phyloP scores from a whole-genome alignment of 306 rosid genomes.

The Erythrophleum fordii region DNA sequence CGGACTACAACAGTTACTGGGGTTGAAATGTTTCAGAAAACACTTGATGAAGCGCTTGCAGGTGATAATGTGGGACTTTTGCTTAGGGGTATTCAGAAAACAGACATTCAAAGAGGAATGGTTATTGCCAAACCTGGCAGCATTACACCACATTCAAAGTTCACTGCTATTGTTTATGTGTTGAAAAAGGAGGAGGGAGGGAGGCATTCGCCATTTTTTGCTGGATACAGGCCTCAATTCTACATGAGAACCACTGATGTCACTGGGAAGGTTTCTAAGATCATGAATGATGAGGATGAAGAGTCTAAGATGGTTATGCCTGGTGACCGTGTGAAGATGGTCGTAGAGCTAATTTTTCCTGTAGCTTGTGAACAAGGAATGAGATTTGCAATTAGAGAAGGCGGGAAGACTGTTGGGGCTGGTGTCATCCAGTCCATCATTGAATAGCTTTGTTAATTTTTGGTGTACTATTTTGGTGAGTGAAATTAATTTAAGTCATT shows the following conservation, averaged over 20 bases:
- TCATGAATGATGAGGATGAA: constrained; percentile 39
- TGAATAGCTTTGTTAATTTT: background rate
- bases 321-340: constrained; percentile 44
- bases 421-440: constrained; percentile 43
- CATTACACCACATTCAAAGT: constrained; percentile 37
- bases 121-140: constrained; percentile 33
- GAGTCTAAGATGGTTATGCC: constrained; percentile 50
- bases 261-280: constrained; percentile 32
- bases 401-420: constrained; percentile 47
- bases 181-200: constrained; percentile 46
- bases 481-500: background rate
- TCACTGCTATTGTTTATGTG: constrained; percentile 42
- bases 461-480: constrained; percentile 5
- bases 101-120: constrained; percentile 47
- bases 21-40: constrained; percentile 50
- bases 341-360: constrained; percentile 41
- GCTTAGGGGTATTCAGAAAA: constrained; percentile 44
- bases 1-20: constrained; percentile 42
- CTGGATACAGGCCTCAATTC: constrained; percentile 44
- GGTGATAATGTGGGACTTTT: constrained; percentile 47
- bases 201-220: constrained; percentile 43
- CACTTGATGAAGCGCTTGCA: constrained; percentile 44
- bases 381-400: constrained; percentile 50
- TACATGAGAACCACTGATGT: constrained; percentile 47
- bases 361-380: constrained; percentile 48